Base-by-base conservation (phyloP, 208 protist species). In the Wallacemonas collosoma region DNA sequence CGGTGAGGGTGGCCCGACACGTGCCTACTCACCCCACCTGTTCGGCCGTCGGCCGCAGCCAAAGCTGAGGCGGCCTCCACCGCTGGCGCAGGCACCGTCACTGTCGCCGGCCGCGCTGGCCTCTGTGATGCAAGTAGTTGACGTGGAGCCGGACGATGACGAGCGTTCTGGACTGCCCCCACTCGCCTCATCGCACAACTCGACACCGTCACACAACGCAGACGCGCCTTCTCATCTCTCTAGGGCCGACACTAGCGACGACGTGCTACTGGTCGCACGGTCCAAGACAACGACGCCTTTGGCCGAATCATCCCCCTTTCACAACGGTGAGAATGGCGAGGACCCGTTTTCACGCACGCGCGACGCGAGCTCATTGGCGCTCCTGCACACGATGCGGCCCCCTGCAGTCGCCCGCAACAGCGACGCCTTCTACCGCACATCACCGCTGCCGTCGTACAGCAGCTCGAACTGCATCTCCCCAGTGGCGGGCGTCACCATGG, bases 401-500 rank as follows among this genome's bases (percentile, higher is more conserved):
- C 5, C 14, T 6, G 15, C 36, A 3, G 3, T 58, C 12, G 15
- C 3, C 8, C 64, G 38, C 48, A 41, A n/a, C 35, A 40, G 36
- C 14, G 50, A 69, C 15, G 17, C 11, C 48, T 45, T 47, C 26
- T 12, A 35, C 4, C 51, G 50, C 26, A 4, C 8, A 6, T 58
- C 64, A n/a, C 51, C 64, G 11, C 7, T 69, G 44, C 50, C 48
- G 12, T 55, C 50, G 35, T 47, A 58, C 64, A 4, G 17, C 6
- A 55, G 64, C 64, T 48, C 26, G 14, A 47, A 44, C n/a, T 6
- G 5, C 17, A 6, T 55, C 47, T 69, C 64, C 7, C 64, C 64
- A 7, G 64, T 57, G 11, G 53, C 56, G 12, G 68, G 68, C 12
- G 58, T 74, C 2, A 74, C 61, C 15, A 50, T 74, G 43, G 60